Evolutionary conservation across 139 green algal genomes (phyloP).

Genomic region (Trebouxia sp.): DNA sequence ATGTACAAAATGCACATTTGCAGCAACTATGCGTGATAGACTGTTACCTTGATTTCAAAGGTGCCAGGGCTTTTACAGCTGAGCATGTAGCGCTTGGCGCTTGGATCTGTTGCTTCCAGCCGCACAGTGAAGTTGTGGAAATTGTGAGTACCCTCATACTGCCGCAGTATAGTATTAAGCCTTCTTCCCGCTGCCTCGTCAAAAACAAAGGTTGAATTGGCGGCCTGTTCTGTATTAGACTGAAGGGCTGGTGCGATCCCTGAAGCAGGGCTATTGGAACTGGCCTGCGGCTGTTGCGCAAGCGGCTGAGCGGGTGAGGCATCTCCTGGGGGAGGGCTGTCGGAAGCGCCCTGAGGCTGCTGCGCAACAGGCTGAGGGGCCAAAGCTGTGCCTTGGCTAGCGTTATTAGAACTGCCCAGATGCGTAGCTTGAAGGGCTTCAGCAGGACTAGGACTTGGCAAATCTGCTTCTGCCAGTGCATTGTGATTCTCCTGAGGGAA

Average conservation of each 20-base stretch:
- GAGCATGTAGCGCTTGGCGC: constrained; percentile 63
- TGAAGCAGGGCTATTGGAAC: neutral
- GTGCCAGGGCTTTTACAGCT: constrained; percentile 28
- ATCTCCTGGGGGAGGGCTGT: neutral
- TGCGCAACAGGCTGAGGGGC: neutral
- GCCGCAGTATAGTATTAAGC: constrained; percentile 70
- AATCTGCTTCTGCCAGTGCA: neutral
- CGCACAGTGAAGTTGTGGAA: constrained; percentile 91
- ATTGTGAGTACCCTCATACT: constrained; percentile 90
- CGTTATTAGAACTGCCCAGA: neutral
- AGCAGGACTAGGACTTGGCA: neutral
- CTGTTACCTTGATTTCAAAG: constrained; percentile 25
- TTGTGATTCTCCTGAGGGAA: too few relatives aligned
- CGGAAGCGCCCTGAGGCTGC: neutral
- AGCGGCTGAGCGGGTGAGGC: neutral
- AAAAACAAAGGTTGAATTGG: neutral
- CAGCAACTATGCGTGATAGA: neutral
- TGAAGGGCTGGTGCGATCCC: neutral
- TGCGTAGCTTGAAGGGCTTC: neutral
- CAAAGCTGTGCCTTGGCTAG: neutral
- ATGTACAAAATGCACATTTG: too few relatives aligned
- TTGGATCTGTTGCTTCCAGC: constrained; percentile 37
- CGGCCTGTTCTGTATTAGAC: neutral
- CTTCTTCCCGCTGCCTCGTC: constrained; percentile 28
- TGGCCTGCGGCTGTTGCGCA: too few relatives aligned